Base-by-base conservation (phyloP, 2,329 filamentous ascomycete species). In the Didymella pinodella region DNA sequence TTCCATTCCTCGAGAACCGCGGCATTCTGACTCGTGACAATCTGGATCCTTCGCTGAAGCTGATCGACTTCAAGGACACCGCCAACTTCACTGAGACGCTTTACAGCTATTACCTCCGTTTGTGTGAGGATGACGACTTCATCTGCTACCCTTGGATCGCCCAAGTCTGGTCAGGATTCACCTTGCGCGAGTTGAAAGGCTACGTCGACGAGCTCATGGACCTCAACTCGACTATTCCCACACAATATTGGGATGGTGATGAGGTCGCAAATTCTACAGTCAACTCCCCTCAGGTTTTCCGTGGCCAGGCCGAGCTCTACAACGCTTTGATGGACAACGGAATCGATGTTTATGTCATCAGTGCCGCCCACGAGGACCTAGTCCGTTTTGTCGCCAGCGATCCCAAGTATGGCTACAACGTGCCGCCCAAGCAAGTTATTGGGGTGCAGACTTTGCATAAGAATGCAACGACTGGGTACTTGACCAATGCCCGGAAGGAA, bases 31-130 rank as follows among this genome's bases (percentile, higher is more conserved):
- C 66, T 28, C 71, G 71, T 61, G 59, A 70, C 2, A 72, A 66
- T 14, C 38, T 74, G 45, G 71, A 74, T 25, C 70, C 70, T 7
- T 64, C 57, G 34, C 63, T 74, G 43, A 70, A 71, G 44, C 54
- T 74, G 56, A 68, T 74, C 46, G 68, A 71, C 31, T 74, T 72
- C 68, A 74, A 74, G 48, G 71, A 74, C 31, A 69, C 68, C 7
- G 70, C 66, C 16, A 74, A 74, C 53, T 72, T 64, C 49, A 72
- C 71, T 6, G 71, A 74, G 43, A 61, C 67, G 4, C 57, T 74
- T 22, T 74, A 70, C 61, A 71, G 68, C 61, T 74, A 74, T 62
- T 74, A 74, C 50, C 59, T 62, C 25, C 70, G 71, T 7, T 60
- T 74, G 3, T 74, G 71, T 45, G 69, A 72, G 32, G 67, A 72